Evolutionary conservation across 2,329 filamentous ascomycete species (phyloP).

Genomic region (Diaporthe velutina): DNA sequence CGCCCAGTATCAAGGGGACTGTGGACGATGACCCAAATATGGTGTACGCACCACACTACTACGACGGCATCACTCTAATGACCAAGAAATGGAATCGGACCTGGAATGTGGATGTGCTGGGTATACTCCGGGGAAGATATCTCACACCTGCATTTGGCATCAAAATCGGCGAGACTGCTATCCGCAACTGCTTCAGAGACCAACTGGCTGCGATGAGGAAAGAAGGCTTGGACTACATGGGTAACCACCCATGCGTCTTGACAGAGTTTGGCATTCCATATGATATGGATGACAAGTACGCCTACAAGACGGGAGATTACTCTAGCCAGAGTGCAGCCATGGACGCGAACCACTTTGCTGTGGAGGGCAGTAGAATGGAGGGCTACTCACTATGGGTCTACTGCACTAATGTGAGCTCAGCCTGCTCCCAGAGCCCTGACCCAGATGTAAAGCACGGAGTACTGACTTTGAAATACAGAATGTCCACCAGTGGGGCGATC

Average conservation of each 20-base stretch:
- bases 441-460: constrained; percentile 39
- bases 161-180: constrained; percentile 92
- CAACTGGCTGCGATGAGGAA: constrained; percentile 86
- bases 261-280: constrained; percentile 98
- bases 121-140: constrained; percentile 90
- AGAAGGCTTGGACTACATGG: constrained; percentile 90
- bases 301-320: constrained; percentile 96
- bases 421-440: neutral
- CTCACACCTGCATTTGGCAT: constrained; percentile 90
- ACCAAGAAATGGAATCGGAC: constrained; percentile 99
- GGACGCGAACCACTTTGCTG: constrained; percentile 94
- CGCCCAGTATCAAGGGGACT: constrained; percentile 88
- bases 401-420: constrained; percentile 70
- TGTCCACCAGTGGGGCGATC: constrained; percentile 88
- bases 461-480: constrained; percentile 65
- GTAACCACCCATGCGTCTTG: constrained; percentile 88
- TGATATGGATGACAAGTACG: constrained; percentile 97
- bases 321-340: constrained; percentile 91
- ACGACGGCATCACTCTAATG: constrained; percentile 95
- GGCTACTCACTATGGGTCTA: constrained; percentile 95
- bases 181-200: constrained; percentile 91
- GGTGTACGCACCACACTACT: constrained; percentile 95
- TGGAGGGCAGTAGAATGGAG: constrained; percentile 86
- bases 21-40: constrained; percentile 89
- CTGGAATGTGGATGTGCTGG: constrained; percentile 97